Base-by-base conservation (phyloP, 352 stramenopile genomes). In the Phytophthora kernoviae region DNA sequence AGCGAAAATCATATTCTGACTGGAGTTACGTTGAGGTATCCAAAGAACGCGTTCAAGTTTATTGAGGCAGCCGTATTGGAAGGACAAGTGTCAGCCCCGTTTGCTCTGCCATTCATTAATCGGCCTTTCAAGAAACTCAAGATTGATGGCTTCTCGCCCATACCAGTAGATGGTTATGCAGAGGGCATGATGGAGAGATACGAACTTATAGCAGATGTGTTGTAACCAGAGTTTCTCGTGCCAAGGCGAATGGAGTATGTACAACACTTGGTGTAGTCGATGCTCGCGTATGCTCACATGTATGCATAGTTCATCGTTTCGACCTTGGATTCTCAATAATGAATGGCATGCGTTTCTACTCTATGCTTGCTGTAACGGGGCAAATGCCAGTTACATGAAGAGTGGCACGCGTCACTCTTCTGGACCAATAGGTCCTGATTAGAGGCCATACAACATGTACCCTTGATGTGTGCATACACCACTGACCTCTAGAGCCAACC, bases 241-340 rank as follows among this genome's bases (percentile, higher is more conserved):
- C 62, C n/a, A 45, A 77, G 68, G 27, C 30, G 62, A n/a, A 62
- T 62, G 26, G 58, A 73, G 46, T 77, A 77, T 62, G 58, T 39
- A 8, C 57, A 70, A 21, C 62, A 62, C 34, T 58, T 65, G 61
- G 61, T 68, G 47, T 48, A 65, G 33, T 62, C 52, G 51, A 62
- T 62, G 59, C 45, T 52, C 20, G 62, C 61, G 48, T 66, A 70
- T 53, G 54, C 55, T 44, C 55, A 66, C 48, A 60, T 58, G 62
- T 57, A 58, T 65, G 22, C 40, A 10, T 69, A 34, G 30, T 34
- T 34, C 30, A 34, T n/a, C n/a, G n/a, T n/a, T n/a, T n/a, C n/a
- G n/a, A n/a, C n/a, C n/a, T n/a, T n/a, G n/a, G n/a, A n/a, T n/a
- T n/a, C n/a, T n/a, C n/a, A n/a, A n/a, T n/a, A n/a, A n/a, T n/a